Evolutionary conservation across 2,329 filamentous ascomycete genomes (phyloP).

Genomic region (Colletotrichum sp.): DNA sequence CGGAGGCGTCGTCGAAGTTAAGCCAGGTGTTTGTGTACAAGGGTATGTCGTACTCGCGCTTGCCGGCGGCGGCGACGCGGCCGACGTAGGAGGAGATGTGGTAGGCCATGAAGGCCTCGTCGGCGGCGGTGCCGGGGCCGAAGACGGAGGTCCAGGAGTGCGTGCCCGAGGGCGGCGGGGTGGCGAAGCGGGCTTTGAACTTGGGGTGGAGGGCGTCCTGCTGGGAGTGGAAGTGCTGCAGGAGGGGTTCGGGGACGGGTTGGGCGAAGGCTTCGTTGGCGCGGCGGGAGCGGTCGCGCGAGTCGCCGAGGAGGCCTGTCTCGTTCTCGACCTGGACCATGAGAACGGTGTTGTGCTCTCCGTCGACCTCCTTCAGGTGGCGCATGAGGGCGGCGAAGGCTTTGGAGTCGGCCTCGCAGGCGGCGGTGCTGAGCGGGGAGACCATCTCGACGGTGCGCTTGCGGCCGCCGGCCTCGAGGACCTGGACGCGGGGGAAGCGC

Average conservation of each 20-base stretch:
- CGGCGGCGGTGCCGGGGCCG: slow-evolving; percentile 29
- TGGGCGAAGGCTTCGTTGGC: slow-evolving; percentile 46
- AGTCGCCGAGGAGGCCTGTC: slow-evolving; percentile 56
- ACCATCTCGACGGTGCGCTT: slow-evolving; percentile 38
- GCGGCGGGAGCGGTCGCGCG: slow-evolving; percentile 46
- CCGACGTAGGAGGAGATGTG: slow-evolving; percentile 37
- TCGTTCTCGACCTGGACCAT: slow-evolving; percentile 67
- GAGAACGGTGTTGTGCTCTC: slow-evolving; percentile 51
- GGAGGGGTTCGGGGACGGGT: slow-evolving; percentile 31
- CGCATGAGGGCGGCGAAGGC: slow-evolving; percentile 37
- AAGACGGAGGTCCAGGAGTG: slow-evolving; percentile 39
- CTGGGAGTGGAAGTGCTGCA: slow-evolving; percentile 26
- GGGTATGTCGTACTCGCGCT: slow-evolving; percentile 34
- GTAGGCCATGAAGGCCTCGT: slow-evolving; percentile 43
- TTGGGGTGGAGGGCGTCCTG: slow-evolving; percentile 28
- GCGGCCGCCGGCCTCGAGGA: slow-evolving; percentile 34
- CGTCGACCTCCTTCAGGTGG: slow-evolving; percentile 46
- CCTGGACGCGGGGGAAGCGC: slow-evolving; percentile 37
- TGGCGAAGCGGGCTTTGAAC: slow-evolving; percentile 32
- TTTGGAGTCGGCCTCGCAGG: slow-evolving; percentile 32
- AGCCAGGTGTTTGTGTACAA: slow-evolving; percentile 42
- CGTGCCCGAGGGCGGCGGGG: slow-evolving; percentile 25
- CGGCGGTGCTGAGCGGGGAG: slow-evolving; percentile 32
- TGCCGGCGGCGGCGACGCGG: slow-evolving; percentile 39
- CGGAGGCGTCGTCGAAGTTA: slow-evolving; percentile 34